Evolutionary conservation across 371 early-diverging fungal species (phyloP).

Genomic region (Mortierella sp.): DNA sequence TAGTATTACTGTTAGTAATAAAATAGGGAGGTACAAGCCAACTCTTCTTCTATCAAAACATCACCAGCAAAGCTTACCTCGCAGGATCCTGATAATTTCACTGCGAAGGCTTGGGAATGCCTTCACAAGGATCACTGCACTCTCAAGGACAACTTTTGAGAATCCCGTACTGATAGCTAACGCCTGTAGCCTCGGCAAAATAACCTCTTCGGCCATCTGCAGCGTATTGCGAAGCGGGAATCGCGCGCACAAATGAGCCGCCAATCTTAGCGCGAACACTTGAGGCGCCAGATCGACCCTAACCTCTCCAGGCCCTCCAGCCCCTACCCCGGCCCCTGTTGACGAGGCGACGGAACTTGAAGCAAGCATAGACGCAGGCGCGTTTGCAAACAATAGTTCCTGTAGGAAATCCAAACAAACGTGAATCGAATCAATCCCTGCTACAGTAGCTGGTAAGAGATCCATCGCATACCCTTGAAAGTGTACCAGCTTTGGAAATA

Average conservation of each 20-base stretch:
- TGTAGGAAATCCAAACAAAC: constrained; percentile 66
- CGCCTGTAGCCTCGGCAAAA: constrained; percentile 24
- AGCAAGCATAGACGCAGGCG: constrained; percentile 7
- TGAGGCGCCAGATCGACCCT: constrained; percentile 18
- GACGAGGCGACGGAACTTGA: not conserved
- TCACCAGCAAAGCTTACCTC: constrained; percentile 17
- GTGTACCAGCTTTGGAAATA: constrained; percentile 71
- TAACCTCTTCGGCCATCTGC: constrained; percentile 38
- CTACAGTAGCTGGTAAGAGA: constrained; percentile 66
- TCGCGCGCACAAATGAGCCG: constrained; percentile 39
- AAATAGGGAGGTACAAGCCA: not conserved
- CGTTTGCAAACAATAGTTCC: constrained; percentile 64
- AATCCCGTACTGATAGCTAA: constrained; percentile 27
- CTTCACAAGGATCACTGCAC: constrained; percentile 30
- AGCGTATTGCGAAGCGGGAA: constrained; percentile 39
- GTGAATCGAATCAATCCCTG: constrained; percentile 67
- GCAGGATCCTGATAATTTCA: constrained; percentile 23
- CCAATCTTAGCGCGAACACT: constrained; percentile 43
- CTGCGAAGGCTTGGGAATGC: constrained; percentile 35
- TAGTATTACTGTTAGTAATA: not conserved
- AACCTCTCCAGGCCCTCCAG: constrained; percentile 1
- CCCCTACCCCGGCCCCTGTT: not conserved
- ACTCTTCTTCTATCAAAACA: not conserved
- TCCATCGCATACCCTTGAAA: constrained; percentile 72
- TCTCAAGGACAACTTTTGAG: constrained; percentile 32